These are phyloP conservation scores for Exophiala phaeomuriformis DNA, from an alignment of 2,329 filamentous ascomycete genomes.

Conservation along the genomic window DNA sequence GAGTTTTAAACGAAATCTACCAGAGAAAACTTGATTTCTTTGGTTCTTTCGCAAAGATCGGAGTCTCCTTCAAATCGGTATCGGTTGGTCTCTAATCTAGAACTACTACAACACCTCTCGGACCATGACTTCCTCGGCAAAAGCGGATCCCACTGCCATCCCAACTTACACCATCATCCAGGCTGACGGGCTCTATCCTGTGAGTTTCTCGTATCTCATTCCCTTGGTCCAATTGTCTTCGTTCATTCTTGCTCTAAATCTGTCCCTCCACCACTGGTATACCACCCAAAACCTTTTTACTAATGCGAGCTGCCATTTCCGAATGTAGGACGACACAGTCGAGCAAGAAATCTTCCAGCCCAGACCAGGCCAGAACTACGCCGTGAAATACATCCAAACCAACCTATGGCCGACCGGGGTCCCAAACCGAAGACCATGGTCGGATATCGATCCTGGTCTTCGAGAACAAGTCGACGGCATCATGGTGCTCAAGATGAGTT, in stretches of 20 bases:
- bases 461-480: slow-evolving; percentile 24
- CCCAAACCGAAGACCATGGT: slow-evolving; percentile 17
- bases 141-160: no score
- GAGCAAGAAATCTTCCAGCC: slow-evolving; percentile 24
- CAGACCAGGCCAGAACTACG: slow-evolving; percentile 13
- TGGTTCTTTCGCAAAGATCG: no score
- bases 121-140: no score
- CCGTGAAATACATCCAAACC: slow-evolving; percentile 18
- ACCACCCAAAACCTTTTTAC: background rate
- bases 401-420: slow-evolving; percentile 19
- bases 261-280: background rate
- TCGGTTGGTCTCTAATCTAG: no score
- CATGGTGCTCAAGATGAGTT: slow-evolving; percentile 24
- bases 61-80: no score
- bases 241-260: background rate
- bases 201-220: background rate
- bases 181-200: slow-evolving; percentile 25
- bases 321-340: slow-evolving; percentile 18
- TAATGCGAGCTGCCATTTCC: background rate
- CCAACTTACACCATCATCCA: slow-evolving; percentile 24
- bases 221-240: background rate
- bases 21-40: no score
- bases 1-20: no score
- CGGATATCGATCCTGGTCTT: slow-evolving; percentile 15
- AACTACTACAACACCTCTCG: no score